phyloP scores from a whole-genome alignment of 2,329 filamentous ascomycete species.

The Fusarium caatingaense region DNA sequence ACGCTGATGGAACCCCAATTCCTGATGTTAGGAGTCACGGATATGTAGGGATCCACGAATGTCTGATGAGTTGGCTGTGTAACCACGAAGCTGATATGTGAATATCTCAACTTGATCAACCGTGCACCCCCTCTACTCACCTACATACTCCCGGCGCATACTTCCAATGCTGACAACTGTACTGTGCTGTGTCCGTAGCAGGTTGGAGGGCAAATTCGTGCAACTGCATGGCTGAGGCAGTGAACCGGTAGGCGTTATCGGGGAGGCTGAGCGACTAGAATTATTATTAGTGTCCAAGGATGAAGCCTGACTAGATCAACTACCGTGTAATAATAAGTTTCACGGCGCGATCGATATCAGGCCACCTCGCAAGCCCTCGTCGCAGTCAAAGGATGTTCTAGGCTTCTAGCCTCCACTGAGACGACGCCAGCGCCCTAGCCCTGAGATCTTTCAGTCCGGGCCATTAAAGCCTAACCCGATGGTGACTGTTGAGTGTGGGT shows the following conservation, averaged over 20 bases:
- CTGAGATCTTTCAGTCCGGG: slow-evolving; percentile 21
- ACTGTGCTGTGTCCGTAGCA: neutral
- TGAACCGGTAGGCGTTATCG: slow-evolving; percentile 25
- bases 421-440: slow-evolving; percentile 17
- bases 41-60: slow-evolving; percentile 28
- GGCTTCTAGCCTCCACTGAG: slow-evolving; percentile 29
- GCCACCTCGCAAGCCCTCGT: slow-evolving; percentile 43
- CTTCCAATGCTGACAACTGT: neutral
- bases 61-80: slow-evolving; percentile 46
- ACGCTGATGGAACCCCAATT: slow-evolving; percentile 3
- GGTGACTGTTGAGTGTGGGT: slow-evolving; percentile 1
- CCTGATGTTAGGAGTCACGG: slow-evolving; percentile 10
- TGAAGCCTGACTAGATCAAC: slow-evolving; percentile 9
- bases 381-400: slow-evolving; percentile 38
- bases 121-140: slow-evolving; percentile 12
- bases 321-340: slow-evolving; percentile 37
- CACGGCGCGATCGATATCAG: slow-evolving; percentile 45
- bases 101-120: slow-evolving; percentile 20
- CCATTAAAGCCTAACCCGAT: slow-evolving; percentile 23
- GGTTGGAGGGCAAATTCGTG: neutral
- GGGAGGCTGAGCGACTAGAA: slow-evolving; percentile 24
- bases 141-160: neutral
- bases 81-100: slow-evolving; percentile 33
- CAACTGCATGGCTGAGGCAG: slow-evolving; percentile 20
- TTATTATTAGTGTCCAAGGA: slow-evolving; percentile 15